Evolutionary conservation across 352 stramenopile genomes (phyloP), one percentile per base, ranked within the genome.

Genomic region (Phytophthora cryptogea): DNA sequence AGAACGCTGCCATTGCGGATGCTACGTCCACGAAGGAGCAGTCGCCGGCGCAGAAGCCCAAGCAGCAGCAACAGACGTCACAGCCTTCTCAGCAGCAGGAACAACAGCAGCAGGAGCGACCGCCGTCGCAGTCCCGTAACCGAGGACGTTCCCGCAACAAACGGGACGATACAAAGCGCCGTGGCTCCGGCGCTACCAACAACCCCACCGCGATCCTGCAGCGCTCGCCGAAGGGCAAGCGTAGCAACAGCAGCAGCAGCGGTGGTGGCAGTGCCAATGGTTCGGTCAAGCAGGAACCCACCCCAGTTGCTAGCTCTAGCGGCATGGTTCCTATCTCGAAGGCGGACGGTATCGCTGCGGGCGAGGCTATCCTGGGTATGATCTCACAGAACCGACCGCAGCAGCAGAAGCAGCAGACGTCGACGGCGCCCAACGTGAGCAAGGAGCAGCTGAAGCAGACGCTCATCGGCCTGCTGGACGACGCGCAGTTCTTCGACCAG

Each of bases 381-480:
- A 86, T 95, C 48, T 77, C 78, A 35, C 73, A 86, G 44, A 78
- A 71, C 45, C 68, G 54, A 56, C 44, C 54, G 35, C 54, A 71
- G 46, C 63, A 71, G 43, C 74, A 85, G 56, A 64, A 76, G 33
- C 65, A 63, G 41, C 63, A 67, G 59, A 47, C 68, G 31, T 30
- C 51, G 20, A 30, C 46, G 23, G 50, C 49, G 1, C 61, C 63
- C n/a, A 59, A 32, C 44, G 80, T 93, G 42, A 90, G 64, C 77
- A 95, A 95, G 72, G 81, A 92, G 60, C 78, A 93, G 70, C 74
- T 95, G 28, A 95, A 95, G 72, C 80, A 93, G 67, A 88, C 86
- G 53, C 71, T 95, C 36, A 85, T 95, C 52, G 59, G 72, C 39
- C 67, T 92, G 57, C 60, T 95, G 53, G 83, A 95, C 54, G 86